These are phyloP conservation scores for Pseudocohnilembus persalinus DNA, from an alignment of 169 alveolate species.

Conservation along the genomic window DNA sequence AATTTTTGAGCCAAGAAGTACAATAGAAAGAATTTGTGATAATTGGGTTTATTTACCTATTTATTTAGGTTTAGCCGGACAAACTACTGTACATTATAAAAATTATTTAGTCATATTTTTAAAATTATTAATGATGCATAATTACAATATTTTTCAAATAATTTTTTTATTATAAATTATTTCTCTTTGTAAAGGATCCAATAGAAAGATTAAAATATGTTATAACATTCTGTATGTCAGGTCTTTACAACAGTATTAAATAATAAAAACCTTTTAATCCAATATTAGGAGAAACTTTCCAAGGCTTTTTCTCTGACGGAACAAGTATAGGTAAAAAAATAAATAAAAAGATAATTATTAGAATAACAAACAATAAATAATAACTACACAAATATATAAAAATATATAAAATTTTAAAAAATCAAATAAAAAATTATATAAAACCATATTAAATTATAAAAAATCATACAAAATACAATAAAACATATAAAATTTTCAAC, in stretches of 20 bases:
- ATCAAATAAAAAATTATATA: too few relatives aligned
- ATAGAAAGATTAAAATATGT: slow-evolving; percentile 79
- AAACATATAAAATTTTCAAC: too few relatives aligned
- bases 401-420: too few relatives aligned
- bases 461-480: too few relatives aligned
- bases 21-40: slow-evolving; percentile 72
- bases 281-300: slow-evolving; percentile 84
- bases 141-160: too few relatives aligned
- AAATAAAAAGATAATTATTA: too few relatives aligned
- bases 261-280: slow-evolving; percentile 89
- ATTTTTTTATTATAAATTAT: too few relatives aligned
- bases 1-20: slow-evolving; percentile 74
- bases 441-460: too few relatives aligned
- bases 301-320: slow-evolving; percentile 81
- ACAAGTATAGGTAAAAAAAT: slow-evolving; percentile 43
- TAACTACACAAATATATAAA: too few relatives aligned
- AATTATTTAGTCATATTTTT: neutral
- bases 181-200: slow-evolving; percentile 38
- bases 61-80: slow-evolving; percentile 63
- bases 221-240: slow-evolving; percentile 65
- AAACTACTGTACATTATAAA: neutral
- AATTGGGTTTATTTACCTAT: slow-evolving; percentile 76
- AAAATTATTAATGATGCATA: neutral
- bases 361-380: neutral
- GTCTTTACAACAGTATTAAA: slow-evolving; percentile 62